These are phyloP conservation scores for Barnettozyma pratensis DNA, from an alignment of 805 yeast species.

Conservation along the genomic window DNA sequence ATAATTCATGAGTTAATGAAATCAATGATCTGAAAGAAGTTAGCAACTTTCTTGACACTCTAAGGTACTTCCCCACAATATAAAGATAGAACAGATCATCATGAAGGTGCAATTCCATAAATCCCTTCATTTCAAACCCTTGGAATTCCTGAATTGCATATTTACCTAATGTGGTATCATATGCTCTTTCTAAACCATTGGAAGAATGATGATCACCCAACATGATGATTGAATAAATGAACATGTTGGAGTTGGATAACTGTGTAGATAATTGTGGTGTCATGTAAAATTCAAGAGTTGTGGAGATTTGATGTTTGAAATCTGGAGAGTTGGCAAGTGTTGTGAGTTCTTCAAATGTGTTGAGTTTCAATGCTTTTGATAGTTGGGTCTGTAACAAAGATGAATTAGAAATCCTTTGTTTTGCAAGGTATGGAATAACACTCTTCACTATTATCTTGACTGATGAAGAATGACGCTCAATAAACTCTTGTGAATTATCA, in stretches of 20 bases:
- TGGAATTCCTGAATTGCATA: neutral
- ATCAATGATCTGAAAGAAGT: neutral
- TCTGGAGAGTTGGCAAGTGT: neutral
- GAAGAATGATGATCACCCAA: constrained; percentile 1
- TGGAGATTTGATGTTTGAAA: neutral
- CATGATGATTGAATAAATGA: constrained; percentile 1
- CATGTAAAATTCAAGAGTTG: neutral
- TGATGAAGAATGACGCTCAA: neutral
- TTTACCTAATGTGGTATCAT: constrained; percentile 4
- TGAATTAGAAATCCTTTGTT: neutral
- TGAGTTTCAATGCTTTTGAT: neutral
- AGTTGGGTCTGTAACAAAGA: no score
- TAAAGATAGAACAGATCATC: constrained; percentile 4
- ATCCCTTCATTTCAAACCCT: neutral
- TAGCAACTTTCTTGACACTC: neutral
- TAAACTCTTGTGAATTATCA: no score
- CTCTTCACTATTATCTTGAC: neutral
- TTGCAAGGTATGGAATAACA: neutral
- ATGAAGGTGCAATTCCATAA: constrained; percentile 1
- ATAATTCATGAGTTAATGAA: neutral
- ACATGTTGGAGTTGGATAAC: neutral
- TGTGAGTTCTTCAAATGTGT: neutral
- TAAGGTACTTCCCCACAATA: neutral
- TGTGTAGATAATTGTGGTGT: neutral
- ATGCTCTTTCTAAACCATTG: neutral